Conservation (phyloP, 768 basidiomycete species). For the Amanita rimosa region DNA sequence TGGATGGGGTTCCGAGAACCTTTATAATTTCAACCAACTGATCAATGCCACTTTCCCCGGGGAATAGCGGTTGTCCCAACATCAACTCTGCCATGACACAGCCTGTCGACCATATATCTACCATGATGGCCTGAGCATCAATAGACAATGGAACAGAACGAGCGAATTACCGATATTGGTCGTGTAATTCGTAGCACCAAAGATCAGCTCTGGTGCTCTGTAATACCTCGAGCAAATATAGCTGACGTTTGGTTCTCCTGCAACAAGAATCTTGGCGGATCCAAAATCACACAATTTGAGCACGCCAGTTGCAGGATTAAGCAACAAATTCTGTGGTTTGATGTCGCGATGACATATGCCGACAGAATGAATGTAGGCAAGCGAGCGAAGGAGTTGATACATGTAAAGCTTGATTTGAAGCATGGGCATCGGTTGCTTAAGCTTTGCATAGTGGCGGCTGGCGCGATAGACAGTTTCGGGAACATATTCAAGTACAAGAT, state of each 20-base stretch:
- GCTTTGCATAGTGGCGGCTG: constrained; percentile 96
- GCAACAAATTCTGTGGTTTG: constrained; percentile 97
- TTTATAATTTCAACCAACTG: constrained; percentile 99
- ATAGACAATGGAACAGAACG: constrained; percentile 2
- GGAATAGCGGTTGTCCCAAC: constrained; percentile 98
- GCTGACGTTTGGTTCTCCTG: constrained; percentile 97
- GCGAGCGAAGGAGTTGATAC: constrained; percentile 96
- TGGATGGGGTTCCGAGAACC: constrained; percentile 93
- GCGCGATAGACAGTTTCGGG: constrained; percentile 99
- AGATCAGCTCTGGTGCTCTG: constrained; percentile 97
- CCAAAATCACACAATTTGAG: constrained; percentile 99
- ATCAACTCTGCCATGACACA: constrained; percentile 99
- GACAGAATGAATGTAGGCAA: constrained; percentile 98
- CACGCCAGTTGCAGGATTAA: constrained; percentile 94
- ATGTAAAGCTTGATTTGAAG: constrained; percentile 99
- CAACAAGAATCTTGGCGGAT: constrained; percentile 95
- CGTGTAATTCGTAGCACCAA: constrained; percentile 99
- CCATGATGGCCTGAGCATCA: constrained; percentile 8
- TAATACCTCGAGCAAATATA: constrained; percentile 99
- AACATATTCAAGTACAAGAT: constrained; percentile 98
- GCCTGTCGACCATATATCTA: constrained; percentile 99
- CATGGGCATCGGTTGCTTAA: constrained; percentile 99
- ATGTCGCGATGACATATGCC: constrained; percentile 99
- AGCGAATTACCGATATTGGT: constrained; percentile 84
- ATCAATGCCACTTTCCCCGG: constrained; percentile 97